Evolutionary conservation across 2,329 filamentous ascomycete genomes (phyloP).

Genomic region (Trichocomaceae sp.): DNA sequence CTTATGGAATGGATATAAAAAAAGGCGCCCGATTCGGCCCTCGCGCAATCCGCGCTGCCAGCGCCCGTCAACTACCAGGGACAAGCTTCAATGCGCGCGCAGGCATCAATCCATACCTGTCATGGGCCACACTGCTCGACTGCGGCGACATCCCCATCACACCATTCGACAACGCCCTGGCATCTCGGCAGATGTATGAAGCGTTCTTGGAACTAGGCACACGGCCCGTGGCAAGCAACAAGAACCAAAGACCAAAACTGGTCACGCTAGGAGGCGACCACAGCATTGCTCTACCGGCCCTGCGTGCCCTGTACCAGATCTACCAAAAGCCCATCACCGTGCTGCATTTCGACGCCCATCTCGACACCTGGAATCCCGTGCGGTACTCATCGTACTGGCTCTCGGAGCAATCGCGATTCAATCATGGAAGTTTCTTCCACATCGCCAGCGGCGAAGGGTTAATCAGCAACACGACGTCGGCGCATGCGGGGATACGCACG

Average conservation of each 20-base stretch:
- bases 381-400: conserved; percentile 73
- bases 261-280: conserved; percentile 70
- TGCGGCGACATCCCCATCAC: conserved; percentile 87
- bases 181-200: conserved; percentile 74
- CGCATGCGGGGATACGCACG: conserved; percentile 78
- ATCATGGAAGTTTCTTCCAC: conserved; percentile 90
- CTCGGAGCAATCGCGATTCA: conserved; percentile 66
- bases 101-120: conserved; percentile 73
- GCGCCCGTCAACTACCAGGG: conserved; percentile 70
- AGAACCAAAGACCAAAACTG: conserved; percentile 43
- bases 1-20: not conserved
- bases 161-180: conserved; percentile 78
- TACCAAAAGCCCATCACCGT: conserved; percentile 61
- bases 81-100: conserved; percentile 78
- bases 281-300: conserved; percentile 61
- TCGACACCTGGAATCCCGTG: conserved; percentile 78
- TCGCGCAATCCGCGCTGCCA: conserved; percentile 77
- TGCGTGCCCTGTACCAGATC: conserved; percentile 58
- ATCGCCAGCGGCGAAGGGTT: conserved; percentile 74
- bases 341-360: conserved; percentile 69
- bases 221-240: conserved; percentile 32
- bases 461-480: conserved; percentile 64
- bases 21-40: conserved; percentile 72
- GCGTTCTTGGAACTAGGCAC: conserved; percentile 65
- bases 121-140: conserved; percentile 73